Evolutionary conservation across 1,284 basidiomycete species (phyloP).

Genomic region (Apiotrichum brassicae): DNA sequence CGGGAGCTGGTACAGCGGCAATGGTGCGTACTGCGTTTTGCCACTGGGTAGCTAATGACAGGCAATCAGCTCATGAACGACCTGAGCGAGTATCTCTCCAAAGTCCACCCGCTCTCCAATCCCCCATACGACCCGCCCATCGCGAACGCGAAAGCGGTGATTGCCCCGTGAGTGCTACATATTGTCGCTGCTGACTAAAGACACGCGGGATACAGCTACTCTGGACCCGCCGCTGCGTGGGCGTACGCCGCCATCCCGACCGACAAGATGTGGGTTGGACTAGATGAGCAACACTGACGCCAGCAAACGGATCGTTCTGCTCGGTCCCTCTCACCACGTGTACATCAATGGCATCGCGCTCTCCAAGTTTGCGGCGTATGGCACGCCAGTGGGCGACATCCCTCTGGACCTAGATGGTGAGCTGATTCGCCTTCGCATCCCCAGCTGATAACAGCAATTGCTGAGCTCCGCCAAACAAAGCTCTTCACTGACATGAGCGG

Average conservation of each 20-base stretch:
- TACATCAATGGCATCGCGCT: constrained; percentile 84
- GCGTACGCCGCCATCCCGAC: constrained; percentile 86
- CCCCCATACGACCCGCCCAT: constrained; percentile 59
- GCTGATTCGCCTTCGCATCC: constrained; percentile 27
- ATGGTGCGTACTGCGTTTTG: constrained; percentile 57
- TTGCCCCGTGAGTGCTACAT: constrained; percentile 70
- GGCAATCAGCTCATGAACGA: no score
- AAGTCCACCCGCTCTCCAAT: no score
- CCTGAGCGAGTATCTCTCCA: no score
- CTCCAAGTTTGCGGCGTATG: constrained; percentile 66
- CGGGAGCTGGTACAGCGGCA: constrained; percentile 78
- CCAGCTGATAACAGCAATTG: constrained; percentile 53
- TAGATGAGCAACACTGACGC: neutral
- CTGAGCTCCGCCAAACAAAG: constrained; percentile 61
- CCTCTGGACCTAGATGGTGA: constrained; percentile 70
- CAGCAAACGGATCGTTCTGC: constrained; percentile 85
- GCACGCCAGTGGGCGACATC: constrained; percentile 79
- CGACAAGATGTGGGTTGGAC: constrained; percentile 60
- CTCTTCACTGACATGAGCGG: constrained; percentile 65
- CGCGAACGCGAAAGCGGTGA: constrained; percentile 76
- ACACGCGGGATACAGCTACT: constrained; percentile 94
- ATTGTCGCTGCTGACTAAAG: constrained; percentile 48
- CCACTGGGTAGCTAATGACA: constrained; percentile 16
- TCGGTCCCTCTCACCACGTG: constrained; percentile 92
- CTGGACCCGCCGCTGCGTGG: constrained; percentile 89